Base-by-base conservation (phyloP, 2,329 filamentous ascomycete species). In the Botrytis tulipae region DNA sequence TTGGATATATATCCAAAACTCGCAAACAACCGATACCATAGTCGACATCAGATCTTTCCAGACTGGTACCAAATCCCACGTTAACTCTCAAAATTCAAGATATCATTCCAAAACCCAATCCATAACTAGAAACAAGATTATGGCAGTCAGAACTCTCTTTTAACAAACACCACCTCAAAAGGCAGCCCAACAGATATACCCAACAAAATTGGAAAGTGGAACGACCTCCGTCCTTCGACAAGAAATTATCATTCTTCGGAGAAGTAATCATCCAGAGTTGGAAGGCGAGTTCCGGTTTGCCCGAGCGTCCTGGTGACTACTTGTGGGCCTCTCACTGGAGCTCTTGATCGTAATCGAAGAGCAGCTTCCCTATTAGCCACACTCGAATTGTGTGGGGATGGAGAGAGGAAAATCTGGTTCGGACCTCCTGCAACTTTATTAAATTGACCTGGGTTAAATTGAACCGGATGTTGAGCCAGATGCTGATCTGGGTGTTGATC, bases 201-300 rank as follows among this genome's bases (percentile, higher is more conserved):
- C 3, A 25, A 66, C 10, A 2, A 51, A 51, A 51, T n/a, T 51
- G 25, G 10, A 16, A n/a, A n/a, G 10, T 51, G 10, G 12, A n/a
- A n/a, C 3, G 48, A 2, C 10, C 32, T 20, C 3, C 4, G 7
- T 51, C 12, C 10, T 14, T 4, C 25, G 25, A n/a, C 32, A 40
- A 51, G n/a, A 5, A 3, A 51, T 4, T 3, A 48, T 22, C n/a
- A 68, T 20, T 68, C 2, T 16, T 54, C 65, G 22, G 25, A 14
- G 25, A 68, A 40, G 29, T 68, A 54, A 12, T 68, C 65, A 18
- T 54, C 46, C 46, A 68, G 35, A n/a, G 65, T 54, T 22, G 65
- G 65, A 29, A 54, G 65, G 14, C 35, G 65, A 8, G 32, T 4
- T 1, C 1, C n/a, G 35, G 32, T 22, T 5, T 29, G 32, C 4